These are phyloP conservation scores for Trebouxiophyceae sp. DNA, from an alignment of 163 green algal genomes.

Conservation along the genomic window DNA sequence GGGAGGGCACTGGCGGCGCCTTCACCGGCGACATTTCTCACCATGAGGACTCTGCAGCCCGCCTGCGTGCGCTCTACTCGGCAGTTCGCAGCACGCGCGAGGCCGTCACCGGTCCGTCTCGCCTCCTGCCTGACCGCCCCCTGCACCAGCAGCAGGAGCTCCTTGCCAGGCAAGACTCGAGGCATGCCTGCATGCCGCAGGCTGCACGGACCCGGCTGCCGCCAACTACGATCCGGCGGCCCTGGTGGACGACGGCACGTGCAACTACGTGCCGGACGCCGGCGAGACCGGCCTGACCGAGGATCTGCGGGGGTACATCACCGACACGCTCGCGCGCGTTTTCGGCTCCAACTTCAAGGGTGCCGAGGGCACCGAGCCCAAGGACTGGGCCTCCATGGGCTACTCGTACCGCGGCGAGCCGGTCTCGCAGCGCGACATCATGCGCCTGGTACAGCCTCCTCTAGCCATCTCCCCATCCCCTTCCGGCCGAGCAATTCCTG, in stretches of 20 bases:
- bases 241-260: slow-evolving; percentile 3
- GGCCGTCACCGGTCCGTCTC: not conserved
- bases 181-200: not conserved
- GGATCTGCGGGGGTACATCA: slow-evolving; percentile 5
- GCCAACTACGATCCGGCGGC: slow-evolving; percentile 6
- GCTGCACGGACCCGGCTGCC: slow-evolving; percentile 5
- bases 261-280: not conserved
- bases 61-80: not conserved
- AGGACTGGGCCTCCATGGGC: not conserved
- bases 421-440: slow-evolving; percentile 10
- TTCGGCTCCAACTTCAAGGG: slow-evolving; percentile 2
- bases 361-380: not conserved
- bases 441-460: slow-evolving; percentile 7
- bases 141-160: not conserved
- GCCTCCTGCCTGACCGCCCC: not conserved
- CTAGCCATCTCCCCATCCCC: not conserved
- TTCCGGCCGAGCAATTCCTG: not conserved
- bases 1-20: not conserved
- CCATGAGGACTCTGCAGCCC: not conserved
- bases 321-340: not conserved
- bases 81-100: not conserved
- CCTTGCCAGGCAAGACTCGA: not conserved
- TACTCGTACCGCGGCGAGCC: slow-evolving; percentile 1
- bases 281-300: not conserved
- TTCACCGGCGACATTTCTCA: not conserved